Evolutionary conservation across 257 asterid genomes (phyloP), one percentile per base, ranked within the genome.

Genomic region (Eustoma russellianum): DNA sequence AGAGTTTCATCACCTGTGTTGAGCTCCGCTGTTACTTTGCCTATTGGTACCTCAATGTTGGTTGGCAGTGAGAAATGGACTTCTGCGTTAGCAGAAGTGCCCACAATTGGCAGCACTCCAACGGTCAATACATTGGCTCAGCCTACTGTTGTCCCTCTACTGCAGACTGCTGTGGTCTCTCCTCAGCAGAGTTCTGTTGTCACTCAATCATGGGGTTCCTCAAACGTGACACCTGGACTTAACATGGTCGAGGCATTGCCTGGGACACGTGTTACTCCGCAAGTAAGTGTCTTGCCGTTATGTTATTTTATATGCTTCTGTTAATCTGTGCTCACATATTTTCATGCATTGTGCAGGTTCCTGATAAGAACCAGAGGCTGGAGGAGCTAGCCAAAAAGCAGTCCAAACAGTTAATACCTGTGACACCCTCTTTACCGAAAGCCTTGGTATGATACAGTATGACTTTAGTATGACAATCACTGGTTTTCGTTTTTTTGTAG

Each of bases 201-300:
- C 13, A 55, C 65, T 61, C 62, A 66, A 16, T 48, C 72, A 19
- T 61, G 86, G 45, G 79, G 70, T 17, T 53, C 66, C 46, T 69
- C 73, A 49, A 54, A 62, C 69, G 38, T 68, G 35, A 41, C 46
- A 17, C 64, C 75, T 51, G 65, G 74, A 61, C 86, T 79, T 43
- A 85, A 85, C 82, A 85, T 85, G 95, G 95, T 93, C 43, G 89
- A 85, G 72, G 85, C 93, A 55, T 57, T 85, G 81, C 57, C 69
- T 1, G 79, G 66, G 14, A 59, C 66, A 35, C 82, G 69, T 52
- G 64, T 69, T 46, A 56, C 59, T 52, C 64, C 82, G 30, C 81
- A 73, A 80, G 95, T 79, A 66, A 33, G 38, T 65, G 28, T 33
- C 24, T 59, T 54, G 16, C 38, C 46, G 15, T n/a, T 57, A 52